These are phyloP conservation scores for Phalaenopsis equestris DNA, from an alignment of 106 monocot genomes.

Conservation along the genomic window DNA sequence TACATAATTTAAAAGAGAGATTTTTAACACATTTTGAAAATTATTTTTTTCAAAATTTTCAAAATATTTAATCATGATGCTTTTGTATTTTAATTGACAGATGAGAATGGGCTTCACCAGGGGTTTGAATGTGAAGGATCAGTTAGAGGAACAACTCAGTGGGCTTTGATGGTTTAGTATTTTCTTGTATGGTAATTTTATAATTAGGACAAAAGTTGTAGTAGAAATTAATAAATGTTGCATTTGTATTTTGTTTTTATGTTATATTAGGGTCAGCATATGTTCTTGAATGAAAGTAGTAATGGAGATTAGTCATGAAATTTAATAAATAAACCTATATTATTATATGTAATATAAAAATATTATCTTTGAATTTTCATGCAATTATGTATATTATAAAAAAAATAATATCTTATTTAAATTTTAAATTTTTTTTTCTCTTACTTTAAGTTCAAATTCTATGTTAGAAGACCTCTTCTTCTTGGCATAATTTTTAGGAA, in stretches of 20 bases:
- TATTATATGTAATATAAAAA: no score
- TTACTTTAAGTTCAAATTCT: no score
- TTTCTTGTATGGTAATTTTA: background rate
- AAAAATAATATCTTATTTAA: no score
- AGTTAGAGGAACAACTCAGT: background rate
- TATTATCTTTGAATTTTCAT: no score
- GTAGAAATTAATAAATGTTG: background rate
- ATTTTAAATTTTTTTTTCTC: no score
- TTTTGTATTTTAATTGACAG: background rate
- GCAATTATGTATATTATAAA: no score
- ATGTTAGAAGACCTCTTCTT: background rate
- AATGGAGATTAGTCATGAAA: no score
- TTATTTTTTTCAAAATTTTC: background rate
- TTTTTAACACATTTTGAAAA: no score
- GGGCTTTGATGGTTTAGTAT: no score
- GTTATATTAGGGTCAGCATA: background rate
- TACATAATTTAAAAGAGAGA: no score
- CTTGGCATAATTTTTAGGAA: background rate
- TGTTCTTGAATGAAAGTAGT: background rate
- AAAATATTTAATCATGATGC: background rate
- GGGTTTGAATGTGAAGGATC: background rate
- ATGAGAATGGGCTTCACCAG: background rate
- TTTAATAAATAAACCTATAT: no score
- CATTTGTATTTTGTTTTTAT: background rate
- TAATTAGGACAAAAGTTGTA: background rate